phyloP scores from a whole-genome alignment of 176 grass and related monocot genomes.

The Alloteropsis semialata region DNA sequence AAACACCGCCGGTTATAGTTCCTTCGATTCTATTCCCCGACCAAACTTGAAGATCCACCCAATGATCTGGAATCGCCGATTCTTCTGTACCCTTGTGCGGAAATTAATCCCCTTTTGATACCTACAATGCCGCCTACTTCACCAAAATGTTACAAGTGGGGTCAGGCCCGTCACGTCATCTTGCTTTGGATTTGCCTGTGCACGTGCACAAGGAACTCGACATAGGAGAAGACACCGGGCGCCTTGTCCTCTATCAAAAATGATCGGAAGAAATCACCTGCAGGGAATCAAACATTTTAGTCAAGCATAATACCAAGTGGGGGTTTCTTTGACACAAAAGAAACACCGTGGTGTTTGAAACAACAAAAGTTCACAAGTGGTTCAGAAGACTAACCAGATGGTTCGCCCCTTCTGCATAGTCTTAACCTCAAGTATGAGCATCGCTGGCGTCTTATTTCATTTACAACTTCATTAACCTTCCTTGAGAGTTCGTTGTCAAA shows the following conservation, averaged over 20 bases:
- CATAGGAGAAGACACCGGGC: constrained; percentile 68
- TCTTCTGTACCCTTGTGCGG: constrained; percentile 19
- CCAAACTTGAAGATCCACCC: constrained; percentile 30
- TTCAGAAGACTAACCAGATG: constrained; percentile 60
- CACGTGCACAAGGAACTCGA: constrained; percentile 88
- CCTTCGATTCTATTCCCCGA: constrained; percentile 9
- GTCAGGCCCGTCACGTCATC: constrained; percentile 32
- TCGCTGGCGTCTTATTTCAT: constrained; percentile 84
- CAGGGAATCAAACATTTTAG: constrained; percentile 1
- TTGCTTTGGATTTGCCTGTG: constrained; percentile 90
- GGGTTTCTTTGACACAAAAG: not conserved
- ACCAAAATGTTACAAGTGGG: not conserved
- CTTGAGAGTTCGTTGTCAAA: constrained; percentile 76
- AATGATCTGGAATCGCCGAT: constrained; percentile 1
- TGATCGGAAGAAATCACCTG: constrained; percentile 72
- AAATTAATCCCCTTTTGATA: constrained; percentile 24
- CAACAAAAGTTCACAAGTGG: not conserved
- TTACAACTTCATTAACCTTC: constrained; percentile 73
- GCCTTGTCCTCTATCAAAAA: constrained; percentile 80
- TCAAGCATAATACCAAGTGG: not conserved
- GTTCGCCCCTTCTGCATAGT: constrained; percentile 74
- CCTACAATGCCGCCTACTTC: constrained; percentile 34
- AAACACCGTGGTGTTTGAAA: not conserved
- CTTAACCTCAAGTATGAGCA: constrained; percentile 82
- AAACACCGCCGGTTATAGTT: not conserved